Percentiles rank a stretch among this genome's conserved stretches.
These are phyloP conservation scores for Saturnispora gosingensis DNA, from an alignment of 805 yeast species.

Conservation along the genomic window DNA sequence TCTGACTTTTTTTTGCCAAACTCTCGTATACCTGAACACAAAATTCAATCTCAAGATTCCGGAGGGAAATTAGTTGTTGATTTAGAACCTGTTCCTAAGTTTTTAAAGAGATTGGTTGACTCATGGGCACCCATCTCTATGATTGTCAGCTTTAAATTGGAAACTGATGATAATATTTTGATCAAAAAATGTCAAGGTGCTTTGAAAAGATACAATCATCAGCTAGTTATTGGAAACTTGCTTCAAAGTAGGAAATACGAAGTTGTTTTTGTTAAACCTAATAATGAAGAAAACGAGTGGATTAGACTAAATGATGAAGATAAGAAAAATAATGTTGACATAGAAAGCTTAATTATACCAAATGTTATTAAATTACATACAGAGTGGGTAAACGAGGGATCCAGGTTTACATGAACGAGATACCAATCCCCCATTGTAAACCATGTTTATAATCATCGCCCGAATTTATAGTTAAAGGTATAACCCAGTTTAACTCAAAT, in stretches of 20 bases:
- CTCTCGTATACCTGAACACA: slow-evolving; percentile 82
- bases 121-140: slow-evolving; percentile 93
- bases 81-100: slow-evolving; percentile 94
- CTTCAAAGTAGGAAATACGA: slow-evolving; percentile 81
- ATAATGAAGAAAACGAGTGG: slow-evolving; percentile 35
- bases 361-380: slow-evolving; percentile 57
- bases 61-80: slow-evolving; percentile 75
- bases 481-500: slow-evolving; percentile 46
- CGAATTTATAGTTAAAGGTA: slow-evolving; percentile 38
- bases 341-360: slow-evolving; percentile 78
- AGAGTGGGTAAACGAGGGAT: slow-evolving; percentile 40
- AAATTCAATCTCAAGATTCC: slow-evolving; percentile 71
- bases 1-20: slow-evolving; percentile 91
- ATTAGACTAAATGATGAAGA: slow-evolving; percentile 37
- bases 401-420: slow-evolving; percentile 38
- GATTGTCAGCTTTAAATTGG: slow-evolving; percentile 91
- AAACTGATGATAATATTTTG: slow-evolving; percentile 69
- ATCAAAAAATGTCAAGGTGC: slow-evolving; percentile 73
- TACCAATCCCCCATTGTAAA: slow-evolving; percentile 49
- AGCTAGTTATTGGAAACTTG: slow-evolving; percentile 87
- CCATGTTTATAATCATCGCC: slow-evolving; percentile 44
- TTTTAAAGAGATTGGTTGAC: slow-evolving; percentile 76
- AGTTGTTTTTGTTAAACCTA: slow-evolving; percentile 71
- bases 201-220: slow-evolving; percentile 78
- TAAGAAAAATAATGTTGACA: slow-evolving; percentile 37